These are phyloP conservation scores for Caryopteris hybrid DNA, from an alignment of 305 asterid species.

Conservation along the genomic window DNA sequence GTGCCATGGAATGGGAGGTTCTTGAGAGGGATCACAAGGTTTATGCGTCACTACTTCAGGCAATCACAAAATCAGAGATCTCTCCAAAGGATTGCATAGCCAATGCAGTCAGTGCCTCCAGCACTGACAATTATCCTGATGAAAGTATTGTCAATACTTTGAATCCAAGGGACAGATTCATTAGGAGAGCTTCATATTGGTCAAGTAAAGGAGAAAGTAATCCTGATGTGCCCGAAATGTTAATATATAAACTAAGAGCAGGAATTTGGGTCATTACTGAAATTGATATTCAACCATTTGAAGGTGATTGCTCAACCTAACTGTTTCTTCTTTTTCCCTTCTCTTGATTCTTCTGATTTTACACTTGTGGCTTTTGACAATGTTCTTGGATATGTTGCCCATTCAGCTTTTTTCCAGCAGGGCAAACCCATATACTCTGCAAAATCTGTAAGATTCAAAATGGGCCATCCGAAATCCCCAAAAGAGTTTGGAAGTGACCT, in stretches of 20 bases:
- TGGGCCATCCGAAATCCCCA: slow-evolving; percentile 57
- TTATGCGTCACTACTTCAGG: slow-evolving; percentile 56
- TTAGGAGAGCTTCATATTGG: slow-evolving; percentile 71
- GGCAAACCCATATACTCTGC: slow-evolving; percentile 76
- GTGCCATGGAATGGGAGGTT: slow-evolving; percentile 26
- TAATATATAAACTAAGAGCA: slow-evolving; percentile 56
- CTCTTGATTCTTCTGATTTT: neutral
- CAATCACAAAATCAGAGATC: slow-evolving; percentile 40
- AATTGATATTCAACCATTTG: slow-evolving; percentile 69
- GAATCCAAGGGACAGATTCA: slow-evolving; percentile 51
- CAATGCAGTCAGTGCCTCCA: slow-evolving; percentile 76
- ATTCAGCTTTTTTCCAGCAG: slow-evolving; percentile 70
- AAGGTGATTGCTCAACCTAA: slow-evolving; percentile 45
- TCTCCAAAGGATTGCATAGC: slow-evolving; percentile 44
- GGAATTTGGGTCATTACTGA: slow-evolving; percentile 74
- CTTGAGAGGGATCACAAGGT: slow-evolving; percentile 51
- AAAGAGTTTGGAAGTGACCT: slow-evolving; percentile 31
- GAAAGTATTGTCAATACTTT: slow-evolving; percentile 74
- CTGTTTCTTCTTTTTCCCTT: neutral
- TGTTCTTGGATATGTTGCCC: slow-evolving; percentile 13
- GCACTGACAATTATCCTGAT: slow-evolving; percentile 75
- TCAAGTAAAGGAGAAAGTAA: slow-evolving; percentile 78
- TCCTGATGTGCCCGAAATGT: slow-evolving; percentile 69
- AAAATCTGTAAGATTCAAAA: slow-evolving; percentile 57
- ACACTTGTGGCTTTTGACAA: slow-evolving; percentile 3